Conservation (phyloP, 2,329 filamentous ascomycete genomes). For the Aspergillus proliferans region DNA sequence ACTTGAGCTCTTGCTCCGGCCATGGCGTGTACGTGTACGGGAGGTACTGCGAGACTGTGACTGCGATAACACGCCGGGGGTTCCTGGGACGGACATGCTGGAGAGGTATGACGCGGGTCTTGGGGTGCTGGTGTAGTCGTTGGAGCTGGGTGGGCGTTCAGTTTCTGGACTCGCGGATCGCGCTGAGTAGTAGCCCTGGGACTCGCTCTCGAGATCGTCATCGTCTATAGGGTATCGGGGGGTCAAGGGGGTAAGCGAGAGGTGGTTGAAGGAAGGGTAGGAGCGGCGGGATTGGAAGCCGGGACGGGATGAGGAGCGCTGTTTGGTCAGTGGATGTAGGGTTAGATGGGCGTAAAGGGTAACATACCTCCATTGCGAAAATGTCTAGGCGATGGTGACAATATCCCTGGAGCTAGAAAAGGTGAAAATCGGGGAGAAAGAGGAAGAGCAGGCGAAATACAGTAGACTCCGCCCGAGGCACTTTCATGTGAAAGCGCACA, state of each 20-base stretch:
- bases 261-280: conserved; percentile 53
- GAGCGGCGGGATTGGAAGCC: conserved; percentile 46
- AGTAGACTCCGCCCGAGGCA: too few species aligned
- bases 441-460: too few species aligned
- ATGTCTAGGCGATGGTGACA: too few species aligned
- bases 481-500: too few species aligned
- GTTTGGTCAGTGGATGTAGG: not conserved
- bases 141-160: conserved; percentile 23
- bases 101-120: conserved; percentile 34
- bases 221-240: conserved; percentile 49
- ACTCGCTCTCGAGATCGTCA: conserved; percentile 26
- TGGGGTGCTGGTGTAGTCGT: conserved; percentile 8
- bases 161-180: conserved; percentile 9
- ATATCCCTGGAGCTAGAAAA: too few species aligned
- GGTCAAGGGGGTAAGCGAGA: conserved; percentile 56
- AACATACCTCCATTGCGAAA: not conserved
- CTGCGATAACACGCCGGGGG: conserved; percentile 37
- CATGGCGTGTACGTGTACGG: conserved; percentile 21
- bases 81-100: conserved; percentile 37
- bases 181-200: conserved; percentile 27
- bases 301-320: conserved; percentile 20
- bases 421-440: not conserved
- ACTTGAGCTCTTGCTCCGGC: conserved; percentile 30
- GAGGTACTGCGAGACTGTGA: conserved; percentile 32
- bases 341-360: not conserved